Conservation (phyloP, 2,329 filamentous ascomycete genomes). For the Venturia carpophila region DNA sequence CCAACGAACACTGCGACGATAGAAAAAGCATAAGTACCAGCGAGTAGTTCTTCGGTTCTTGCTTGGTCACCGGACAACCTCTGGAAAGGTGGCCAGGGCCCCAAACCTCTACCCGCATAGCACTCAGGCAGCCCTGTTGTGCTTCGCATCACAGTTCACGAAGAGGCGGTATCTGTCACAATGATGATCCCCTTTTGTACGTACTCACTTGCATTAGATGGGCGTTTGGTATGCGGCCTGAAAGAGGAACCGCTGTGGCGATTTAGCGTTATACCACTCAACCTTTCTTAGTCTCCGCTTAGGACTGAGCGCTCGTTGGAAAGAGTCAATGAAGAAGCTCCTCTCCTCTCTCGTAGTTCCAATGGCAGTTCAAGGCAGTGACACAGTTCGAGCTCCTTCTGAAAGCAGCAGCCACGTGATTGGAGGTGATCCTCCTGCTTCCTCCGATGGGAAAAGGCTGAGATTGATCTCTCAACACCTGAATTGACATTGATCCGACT, state of each 20-base stretch:
- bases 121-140: not conserved
- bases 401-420: not conserved
- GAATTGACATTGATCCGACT: not conserved
- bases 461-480: not conserved
- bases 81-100: not conserved
- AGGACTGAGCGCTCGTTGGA: not conserved
- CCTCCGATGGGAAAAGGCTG: not conserved
- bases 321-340: not conserved
- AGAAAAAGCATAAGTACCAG: not conserved
- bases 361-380: not conserved
- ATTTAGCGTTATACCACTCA: slow-evolving; percentile 2
- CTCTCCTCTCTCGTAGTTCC: not conserved
- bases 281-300: not conserved
- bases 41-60: not conserved
- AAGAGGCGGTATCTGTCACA: no score
- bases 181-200: not conserved
- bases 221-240: not conserved
- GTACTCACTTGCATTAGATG: slow-evolving; percentile 10
- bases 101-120: not conserved
- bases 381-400: not conserved
- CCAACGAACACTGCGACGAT: not conserved
- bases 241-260: not conserved
- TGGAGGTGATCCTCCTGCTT: not conserved
- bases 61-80: not conserved
- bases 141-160: not conserved